Evolutionary conservation across 768 basidiomycete species (phyloP).

Genomic region (Coprinopsis marcescibilis): DNA sequence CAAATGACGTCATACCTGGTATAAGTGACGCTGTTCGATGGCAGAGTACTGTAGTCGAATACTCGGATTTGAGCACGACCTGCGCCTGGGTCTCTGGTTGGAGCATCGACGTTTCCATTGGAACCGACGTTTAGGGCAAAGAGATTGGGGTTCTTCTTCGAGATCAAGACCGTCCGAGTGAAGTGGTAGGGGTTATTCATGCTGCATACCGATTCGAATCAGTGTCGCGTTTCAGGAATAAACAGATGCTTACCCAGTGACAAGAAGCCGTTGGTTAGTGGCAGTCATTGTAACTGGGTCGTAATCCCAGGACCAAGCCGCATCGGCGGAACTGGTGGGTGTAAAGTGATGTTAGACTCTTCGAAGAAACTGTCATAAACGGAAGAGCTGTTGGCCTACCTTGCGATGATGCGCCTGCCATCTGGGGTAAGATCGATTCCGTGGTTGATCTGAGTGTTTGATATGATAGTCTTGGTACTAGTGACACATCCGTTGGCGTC

Average conservation of each 20-base stretch:
- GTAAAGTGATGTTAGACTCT: not conserved
- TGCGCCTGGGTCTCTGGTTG: conserved; percentile 2
- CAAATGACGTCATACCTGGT: not conserved
- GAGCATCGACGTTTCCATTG: conserved; percentile 10
- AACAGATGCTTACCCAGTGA: conserved; percentile 11
- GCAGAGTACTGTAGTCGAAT: conserved; percentile 10
- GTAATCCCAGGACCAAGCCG: conserved; percentile 16
- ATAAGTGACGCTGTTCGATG: conserved; percentile 3
- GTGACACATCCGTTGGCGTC: conserved; percentile 14
- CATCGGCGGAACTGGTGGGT: conserved; percentile 6
- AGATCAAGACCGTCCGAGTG: conserved; percentile 13
- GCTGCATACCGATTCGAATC: not conserved
- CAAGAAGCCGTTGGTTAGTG: conserved; percentile 10
- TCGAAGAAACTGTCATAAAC: not conserved
- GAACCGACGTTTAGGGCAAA: conserved; percentile 13
- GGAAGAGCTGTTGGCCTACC: too few relatives aligned
- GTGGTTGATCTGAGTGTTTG: conserved; percentile 13
- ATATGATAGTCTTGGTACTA: conserved; percentile 11
- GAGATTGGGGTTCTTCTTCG: conserved; percentile 11
- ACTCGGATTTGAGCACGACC: conserved; percentile 13
- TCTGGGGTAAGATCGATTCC: conserved; percentile 11
- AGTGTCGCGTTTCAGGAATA: not conserved
- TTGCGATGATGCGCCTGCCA: conserved; percentile 12
- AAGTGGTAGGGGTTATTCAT: conserved; percentile 13
- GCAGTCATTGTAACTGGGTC: conserved; percentile 12